phyloP scores from a whole-genome alignment of 768 basidiomycete species.

The Tylopilus intermedius region DNA sequence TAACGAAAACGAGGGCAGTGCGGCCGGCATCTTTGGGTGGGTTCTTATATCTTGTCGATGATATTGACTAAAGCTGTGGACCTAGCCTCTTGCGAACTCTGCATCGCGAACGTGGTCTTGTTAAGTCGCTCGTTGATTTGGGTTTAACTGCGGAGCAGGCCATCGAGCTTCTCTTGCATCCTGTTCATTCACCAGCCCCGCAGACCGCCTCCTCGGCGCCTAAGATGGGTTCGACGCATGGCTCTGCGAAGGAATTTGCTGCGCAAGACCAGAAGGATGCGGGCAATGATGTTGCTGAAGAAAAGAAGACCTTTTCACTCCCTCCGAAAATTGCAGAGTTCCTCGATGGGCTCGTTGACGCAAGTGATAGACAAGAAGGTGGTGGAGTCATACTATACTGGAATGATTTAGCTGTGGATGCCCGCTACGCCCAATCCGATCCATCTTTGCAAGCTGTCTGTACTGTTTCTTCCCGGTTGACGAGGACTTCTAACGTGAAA shows the following conservation, averaged over 20 bases:
- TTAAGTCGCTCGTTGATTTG: constrained; percentile 54
- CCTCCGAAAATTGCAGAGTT: constrained; percentile 24
- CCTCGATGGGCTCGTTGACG: constrained; percentile 78
- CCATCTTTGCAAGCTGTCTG: constrained; percentile 49
- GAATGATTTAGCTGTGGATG: constrained; percentile 89
- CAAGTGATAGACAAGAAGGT: constrained; percentile 80
- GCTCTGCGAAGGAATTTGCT: constrained; percentile 10
- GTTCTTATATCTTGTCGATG: constrained; percentile 5
- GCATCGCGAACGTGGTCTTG: constrained; percentile 62
- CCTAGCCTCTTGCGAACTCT: constrained; percentile 60
- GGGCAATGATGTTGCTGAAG: constrained; percentile 42
- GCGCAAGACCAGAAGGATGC: constrained; percentile 1
- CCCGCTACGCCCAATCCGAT: constrained; percentile 50
- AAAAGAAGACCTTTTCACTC: constrained; percentile 84
- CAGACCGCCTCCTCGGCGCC: constrained; percentile 24
- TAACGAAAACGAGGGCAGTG: constrained; percentile 58
- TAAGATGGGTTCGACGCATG: not conserved
- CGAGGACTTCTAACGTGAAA: not conserved
- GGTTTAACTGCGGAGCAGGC: constrained; percentile 64
- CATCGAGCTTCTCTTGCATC: constrained; percentile 68
- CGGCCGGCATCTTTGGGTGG: constrained; percentile 49
- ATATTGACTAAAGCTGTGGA: constrained; percentile 2
- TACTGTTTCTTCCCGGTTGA: not conserved
- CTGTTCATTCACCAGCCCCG: constrained; percentile 50
- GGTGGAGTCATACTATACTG: constrained; percentile 75